Percentiles rank a stretch among this genome's conserved stretches.
Conservation (phyloP, 2,329 filamentous ascomycete genomes). For the Arthrobotrys conoides region DNA sequence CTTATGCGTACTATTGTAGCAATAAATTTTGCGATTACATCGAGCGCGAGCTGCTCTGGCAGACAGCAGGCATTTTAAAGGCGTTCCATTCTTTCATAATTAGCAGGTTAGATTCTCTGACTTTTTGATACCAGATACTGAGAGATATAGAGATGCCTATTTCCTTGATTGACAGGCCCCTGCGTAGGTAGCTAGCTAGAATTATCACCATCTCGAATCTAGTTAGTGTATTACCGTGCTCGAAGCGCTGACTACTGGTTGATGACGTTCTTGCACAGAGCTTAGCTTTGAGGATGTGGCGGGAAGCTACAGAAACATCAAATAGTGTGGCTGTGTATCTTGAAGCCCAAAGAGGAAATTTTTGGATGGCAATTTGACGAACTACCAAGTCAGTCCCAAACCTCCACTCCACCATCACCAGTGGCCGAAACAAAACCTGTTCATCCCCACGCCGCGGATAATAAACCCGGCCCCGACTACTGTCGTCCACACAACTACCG, state of each 20-base stretch:
- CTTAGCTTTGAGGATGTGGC: too few species aligned
- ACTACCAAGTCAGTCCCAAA: conserved; percentile 14
- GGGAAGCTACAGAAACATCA: not conserved
- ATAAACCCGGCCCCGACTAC: conserved; percentile 16
- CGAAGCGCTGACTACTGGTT: too few species aligned
- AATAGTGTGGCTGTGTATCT: conserved; percentile 20
- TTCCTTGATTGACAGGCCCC: too few species aligned
- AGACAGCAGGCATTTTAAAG: conserved; percentile 26
- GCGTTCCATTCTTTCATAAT: conserved; percentile 16
- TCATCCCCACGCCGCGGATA: conserved; percentile 30
- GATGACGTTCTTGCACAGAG: too few species aligned
- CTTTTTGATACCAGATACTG: conserved; percentile 7
- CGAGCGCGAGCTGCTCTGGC: too few species aligned
- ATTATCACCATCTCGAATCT: too few species aligned
- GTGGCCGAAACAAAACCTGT: conserved; percentile 6
- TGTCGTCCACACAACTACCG: not conserved
- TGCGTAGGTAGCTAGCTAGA: too few species aligned
- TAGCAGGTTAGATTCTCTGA: not conserved
- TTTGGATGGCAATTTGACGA: conserved; percentile 37
- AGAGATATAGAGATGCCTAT: too few species aligned
- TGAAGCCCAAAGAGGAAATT: conserved; percentile 31
- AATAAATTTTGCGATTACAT: too few species aligned
- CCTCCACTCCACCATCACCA: conserved; percentile 37
- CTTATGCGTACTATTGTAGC: too few species aligned
- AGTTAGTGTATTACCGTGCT: too few species aligned